Conservation (phyloP, 768 basidiomycete species). For the Cyclocybe cylindracea region DNA sequence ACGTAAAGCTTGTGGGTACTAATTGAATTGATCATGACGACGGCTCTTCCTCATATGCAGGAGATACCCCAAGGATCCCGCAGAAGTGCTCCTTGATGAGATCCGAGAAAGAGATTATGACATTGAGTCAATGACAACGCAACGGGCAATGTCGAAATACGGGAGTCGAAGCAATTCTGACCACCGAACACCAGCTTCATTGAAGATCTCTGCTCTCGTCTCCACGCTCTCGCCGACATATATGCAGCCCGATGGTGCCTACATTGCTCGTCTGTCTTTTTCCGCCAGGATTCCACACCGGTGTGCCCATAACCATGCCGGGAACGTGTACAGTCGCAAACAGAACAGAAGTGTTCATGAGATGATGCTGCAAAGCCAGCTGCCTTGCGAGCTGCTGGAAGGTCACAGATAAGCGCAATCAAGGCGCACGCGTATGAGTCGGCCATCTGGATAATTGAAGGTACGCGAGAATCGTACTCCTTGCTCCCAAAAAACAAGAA, state of each 20-base stretch:
- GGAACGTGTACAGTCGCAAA: constrained; percentile 17
- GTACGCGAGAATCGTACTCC: constrained; percentile 31
- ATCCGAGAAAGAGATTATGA: constrained; percentile 35
- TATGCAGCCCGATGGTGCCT: constrained; percentile 15
- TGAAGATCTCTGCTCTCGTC: constrained; percentile 8
- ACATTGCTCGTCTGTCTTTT: constrained; percentile 13
- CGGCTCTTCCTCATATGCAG: neutral
- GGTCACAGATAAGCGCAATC: constrained; percentile 35
- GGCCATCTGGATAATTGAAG: constrained; percentile 18
- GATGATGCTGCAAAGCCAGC: constrained; percentile 22
- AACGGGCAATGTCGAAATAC: constrained; percentile 36
- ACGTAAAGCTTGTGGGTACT: neutral
- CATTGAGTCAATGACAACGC: constrained; percentile 35
- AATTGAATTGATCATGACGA: neutral
- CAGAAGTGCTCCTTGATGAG: constrained; percentile 25
- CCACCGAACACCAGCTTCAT: constrained; percentile 22
- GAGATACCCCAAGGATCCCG: constrained; percentile 17
- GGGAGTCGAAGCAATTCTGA: constrained; percentile 32
- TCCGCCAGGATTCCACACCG: constrained; percentile 13
- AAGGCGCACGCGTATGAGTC: constrained; percentile 27
- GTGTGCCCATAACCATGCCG: constrained; percentile 16
- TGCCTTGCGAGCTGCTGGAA: constrained; percentile 31
- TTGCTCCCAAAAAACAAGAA: constrained; percentile 31
- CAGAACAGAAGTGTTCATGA: constrained; percentile 22
- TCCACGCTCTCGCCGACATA: constrained; percentile 11